phyloP scores from a whole-genome alignment of 2,329 filamentous ascomycete species.

The Hypoxylon sp. region DNA sequence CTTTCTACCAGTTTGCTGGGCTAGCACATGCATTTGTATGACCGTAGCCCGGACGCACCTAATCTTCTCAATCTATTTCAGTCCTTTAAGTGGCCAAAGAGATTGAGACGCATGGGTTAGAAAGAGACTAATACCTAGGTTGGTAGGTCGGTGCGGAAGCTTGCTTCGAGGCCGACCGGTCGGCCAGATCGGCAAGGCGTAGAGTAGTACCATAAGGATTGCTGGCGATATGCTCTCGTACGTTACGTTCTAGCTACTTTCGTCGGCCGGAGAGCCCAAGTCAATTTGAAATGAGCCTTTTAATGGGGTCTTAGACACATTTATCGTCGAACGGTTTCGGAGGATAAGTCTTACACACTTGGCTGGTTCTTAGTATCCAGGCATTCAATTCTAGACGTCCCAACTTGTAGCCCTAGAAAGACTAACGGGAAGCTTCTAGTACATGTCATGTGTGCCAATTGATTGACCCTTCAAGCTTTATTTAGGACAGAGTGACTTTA shows the following conservation, averaged over 20 bases:
- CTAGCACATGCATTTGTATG: neutral
- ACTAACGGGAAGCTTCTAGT: too few species aligned
- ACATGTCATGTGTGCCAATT: too few species aligned
- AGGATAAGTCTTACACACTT: neutral
- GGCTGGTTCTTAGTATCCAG: neutral
- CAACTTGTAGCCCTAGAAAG: neutral
- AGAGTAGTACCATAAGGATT: neutral
- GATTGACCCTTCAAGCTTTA: too few species aligned
- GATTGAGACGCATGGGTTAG: neutral
- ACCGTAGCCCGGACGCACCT: neutral
- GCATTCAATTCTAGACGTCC: neutral
- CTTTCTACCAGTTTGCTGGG: neutral
- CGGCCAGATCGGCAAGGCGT: neutral
- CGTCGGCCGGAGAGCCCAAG: neutral
- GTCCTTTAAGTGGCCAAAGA: neutral
- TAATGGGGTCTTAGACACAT: neutral
- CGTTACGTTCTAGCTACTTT: neutral
- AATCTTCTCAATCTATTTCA: conserved; percentile 14
- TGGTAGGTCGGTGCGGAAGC: neutral
- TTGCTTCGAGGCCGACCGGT: neutral
- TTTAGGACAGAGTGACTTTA: too few species aligned
- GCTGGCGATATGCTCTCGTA: neutral
- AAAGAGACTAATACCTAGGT: neutral
- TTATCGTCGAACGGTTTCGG: neutral
- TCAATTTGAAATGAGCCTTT: neutral